A percentile compares a stretch with the other conserved stretches of the same genome.
phyloP scores from a whole-genome alignment of 352 stramenopile species.

The Phytophthora cactorum region DNA sequence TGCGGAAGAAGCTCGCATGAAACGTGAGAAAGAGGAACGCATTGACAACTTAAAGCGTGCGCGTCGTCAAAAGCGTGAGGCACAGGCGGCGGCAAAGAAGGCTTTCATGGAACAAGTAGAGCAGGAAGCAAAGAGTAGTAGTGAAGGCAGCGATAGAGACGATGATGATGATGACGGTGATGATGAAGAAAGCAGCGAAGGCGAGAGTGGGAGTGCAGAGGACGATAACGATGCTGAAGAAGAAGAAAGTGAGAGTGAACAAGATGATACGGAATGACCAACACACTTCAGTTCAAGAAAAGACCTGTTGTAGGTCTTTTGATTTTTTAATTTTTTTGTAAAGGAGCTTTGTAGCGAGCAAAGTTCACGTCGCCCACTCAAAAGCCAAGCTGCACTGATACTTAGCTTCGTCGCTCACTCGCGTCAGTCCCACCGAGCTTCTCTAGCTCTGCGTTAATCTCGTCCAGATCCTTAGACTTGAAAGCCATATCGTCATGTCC shows the following conservation, averaged over 20 bases:
- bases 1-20: constrained; percentile 58
- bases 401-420: constrained; percentile 29
- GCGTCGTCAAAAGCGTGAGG: constrained; percentile 61
- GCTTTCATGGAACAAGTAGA: constrained; percentile 61
- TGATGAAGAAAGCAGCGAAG: constrained; percentile 8
- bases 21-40: constrained; percentile 48
- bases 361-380: constrained; percentile 2
- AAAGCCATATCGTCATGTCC: constrained; percentile 44
- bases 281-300: constrained; percentile 9
- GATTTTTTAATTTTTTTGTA: constrained; percentile 12
- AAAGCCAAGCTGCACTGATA: constrained; percentile 11
- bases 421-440: constrained; percentile 58
- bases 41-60: constrained; percentile 58
- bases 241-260: constrained; percentile 29
- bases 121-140: constrained; percentile 18
- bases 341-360: background rate
- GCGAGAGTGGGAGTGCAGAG: constrained; percentile 16
- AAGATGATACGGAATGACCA: constrained; percentile 6
- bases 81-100: constrained; percentile 57
- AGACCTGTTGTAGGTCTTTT: constrained; percentile 21
- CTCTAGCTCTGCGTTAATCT: constrained; percentile 76
- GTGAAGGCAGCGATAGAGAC: constrained; percentile 24
- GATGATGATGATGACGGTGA: constrained; percentile 34
- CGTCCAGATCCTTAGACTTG: constrained; percentile 63
- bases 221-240: constrained; percentile 24